phyloP scores from a whole-genome alignment of 495 filamentous ascomycete species.

The Penicillium coprophilum region DNA sequence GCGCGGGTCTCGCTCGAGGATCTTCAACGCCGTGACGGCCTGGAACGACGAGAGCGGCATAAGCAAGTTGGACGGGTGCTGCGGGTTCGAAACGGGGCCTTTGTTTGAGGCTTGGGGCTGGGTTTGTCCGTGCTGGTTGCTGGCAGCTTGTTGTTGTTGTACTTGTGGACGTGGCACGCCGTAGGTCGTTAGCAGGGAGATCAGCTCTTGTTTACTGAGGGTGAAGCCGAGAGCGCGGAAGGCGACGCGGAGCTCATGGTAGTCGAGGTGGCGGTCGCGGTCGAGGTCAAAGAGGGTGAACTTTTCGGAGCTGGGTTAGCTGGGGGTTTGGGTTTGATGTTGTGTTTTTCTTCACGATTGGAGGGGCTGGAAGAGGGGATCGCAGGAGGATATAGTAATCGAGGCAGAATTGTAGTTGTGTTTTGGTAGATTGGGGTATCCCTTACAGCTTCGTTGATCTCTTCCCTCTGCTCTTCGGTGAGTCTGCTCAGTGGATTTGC shows the following conservation, averaged over 20 bases:
- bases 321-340: conserved; percentile 6
- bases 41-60: conserved; percentile 74
- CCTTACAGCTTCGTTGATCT: conserved; percentile 84
- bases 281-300: conserved; percentile 97
- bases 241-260: conserved; percentile 97
- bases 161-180: conserved; percentile 59
- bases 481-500: conserved; percentile 53
- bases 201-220: conserved; percentile 77
- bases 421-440: neutral
- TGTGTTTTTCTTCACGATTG: neutral
- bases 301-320: conserved; percentile 47
- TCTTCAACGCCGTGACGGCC: conserved; percentile 73
- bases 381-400: neutral
- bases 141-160: conserved; percentile 30
- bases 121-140: conserved; percentile 17
- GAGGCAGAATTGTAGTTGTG: neutral
- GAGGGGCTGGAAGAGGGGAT: neutral
- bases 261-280: conserved; percentile 90
- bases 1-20: conserved; percentile 76
- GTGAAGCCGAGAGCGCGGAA: conserved; percentile 96
- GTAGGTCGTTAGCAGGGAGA: conserved; percentile 69
- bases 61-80: conserved; percentile 57
- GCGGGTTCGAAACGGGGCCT: conserved; percentile 37
- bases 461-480: conserved; percentile 83
- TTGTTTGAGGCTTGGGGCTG: conserved; percentile 27